A percentile compares a stretch with the other conserved stretches of the same genome.
Evolutionary conservation across 2,329 filamentous ascomycete species (phyloP).

Genomic region (Chrysoporthe puriensis): DNA sequence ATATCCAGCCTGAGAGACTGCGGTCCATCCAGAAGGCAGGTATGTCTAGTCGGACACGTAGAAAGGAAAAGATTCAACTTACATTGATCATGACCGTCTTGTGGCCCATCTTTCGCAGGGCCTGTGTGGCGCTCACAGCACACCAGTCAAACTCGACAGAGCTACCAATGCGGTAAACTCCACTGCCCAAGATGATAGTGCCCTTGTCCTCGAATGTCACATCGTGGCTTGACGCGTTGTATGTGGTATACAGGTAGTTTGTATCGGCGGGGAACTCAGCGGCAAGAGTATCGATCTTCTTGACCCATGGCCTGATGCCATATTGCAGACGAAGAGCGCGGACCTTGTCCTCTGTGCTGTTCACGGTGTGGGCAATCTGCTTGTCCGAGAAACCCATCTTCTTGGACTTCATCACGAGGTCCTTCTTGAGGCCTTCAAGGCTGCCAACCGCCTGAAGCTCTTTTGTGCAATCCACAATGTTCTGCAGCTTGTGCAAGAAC

Average conservation of each 20-base stretch:
- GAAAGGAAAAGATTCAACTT: slow-evolving; percentile 37
- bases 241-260: slow-evolving; percentile 97
- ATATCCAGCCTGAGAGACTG: no score
- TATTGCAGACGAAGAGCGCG: slow-evolving; percentile 83
- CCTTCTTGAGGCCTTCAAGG: slow-evolving; percentile 83
- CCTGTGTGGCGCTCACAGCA: slow-evolving; percentile 85
- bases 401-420: slow-evolving; percentile 88
- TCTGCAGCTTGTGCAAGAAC: slow-evolving; percentile 98
- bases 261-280: slow-evolving; percentile 95
- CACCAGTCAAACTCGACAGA: slow-evolving; percentile 99
- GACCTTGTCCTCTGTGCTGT: slow-evolving; percentile 86
- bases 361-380: slow-evolving; percentile 87
- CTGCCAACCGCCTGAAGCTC: slow-evolving; percentile 84
- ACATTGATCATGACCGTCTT: slow-evolving; percentile 98
- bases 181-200: slow-evolving; percentile 85
- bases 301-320: slow-evolving; percentile 92
- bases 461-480: slow-evolving; percentile 88
- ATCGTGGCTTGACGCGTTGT: slow-evolving; percentile 93
- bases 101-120: slow-evolving; percentile 83
- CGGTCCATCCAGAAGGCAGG: not conserved
- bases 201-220: slow-evolving; percentile 93
- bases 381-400: slow-evolving; percentile 97
- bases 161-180: slow-evolving; percentile 96
- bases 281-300: slow-evolving; percentile 97
- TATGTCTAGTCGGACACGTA: not conserved